These are phyloP conservation scores for Pleodorina starrii DNA, from an alignment of 139 green algal species.

Conservation along the genomic window DNA sequence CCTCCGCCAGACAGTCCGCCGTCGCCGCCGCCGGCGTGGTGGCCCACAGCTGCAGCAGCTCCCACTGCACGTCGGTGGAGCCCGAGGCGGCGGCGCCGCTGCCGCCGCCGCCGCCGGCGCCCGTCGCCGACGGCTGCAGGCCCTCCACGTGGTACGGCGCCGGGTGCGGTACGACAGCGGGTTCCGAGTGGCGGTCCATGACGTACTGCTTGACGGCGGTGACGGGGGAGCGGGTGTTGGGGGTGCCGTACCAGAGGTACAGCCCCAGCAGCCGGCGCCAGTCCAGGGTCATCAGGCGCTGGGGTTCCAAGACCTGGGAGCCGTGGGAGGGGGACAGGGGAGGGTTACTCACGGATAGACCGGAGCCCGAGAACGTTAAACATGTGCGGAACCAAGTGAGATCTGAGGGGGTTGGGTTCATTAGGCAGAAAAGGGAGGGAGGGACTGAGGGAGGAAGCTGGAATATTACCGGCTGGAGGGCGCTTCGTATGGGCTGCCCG, in stretches of 20 bases:
- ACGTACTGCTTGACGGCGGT: conserved; percentile 22
- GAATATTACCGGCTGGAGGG: too few relatives aligned
- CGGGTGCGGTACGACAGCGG: conserved; percentile 32
- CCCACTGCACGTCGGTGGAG: conserved; percentile 74
- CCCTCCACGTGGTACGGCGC: conserved; percentile 41
- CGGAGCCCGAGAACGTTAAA: too few relatives aligned
- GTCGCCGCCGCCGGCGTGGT: conserved; percentile 25
- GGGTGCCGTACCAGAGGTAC: conserved; percentile 62
- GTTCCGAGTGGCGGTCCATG: conserved; percentile 29
- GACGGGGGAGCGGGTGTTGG: conserved; percentile 44
- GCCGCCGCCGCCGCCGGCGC: background rate
- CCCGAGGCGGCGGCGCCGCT: background rate
- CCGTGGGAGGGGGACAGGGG: too few relatives aligned
- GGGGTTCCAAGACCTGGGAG: conserved; percentile 53
- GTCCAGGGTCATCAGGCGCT: conserved; percentile 70
- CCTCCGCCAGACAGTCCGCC: background rate
- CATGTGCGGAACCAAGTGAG: too few relatives aligned
- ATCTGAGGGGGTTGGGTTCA: too few relatives aligned
- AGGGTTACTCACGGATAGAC: too few relatives aligned
- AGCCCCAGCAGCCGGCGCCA: conserved; percentile 89
- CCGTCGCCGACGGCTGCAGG: conserved; percentile 27
- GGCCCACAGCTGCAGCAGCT: conserved; percentile 79
- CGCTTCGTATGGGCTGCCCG: too few relatives aligned
- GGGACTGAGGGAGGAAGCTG: too few relatives aligned
- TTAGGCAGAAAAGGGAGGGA: too few relatives aligned